These are phyloP conservation scores for Edaphochlamys debaryana DNA, from an alignment of 139 green algal genomes.

Conservation along the genomic window DNA sequence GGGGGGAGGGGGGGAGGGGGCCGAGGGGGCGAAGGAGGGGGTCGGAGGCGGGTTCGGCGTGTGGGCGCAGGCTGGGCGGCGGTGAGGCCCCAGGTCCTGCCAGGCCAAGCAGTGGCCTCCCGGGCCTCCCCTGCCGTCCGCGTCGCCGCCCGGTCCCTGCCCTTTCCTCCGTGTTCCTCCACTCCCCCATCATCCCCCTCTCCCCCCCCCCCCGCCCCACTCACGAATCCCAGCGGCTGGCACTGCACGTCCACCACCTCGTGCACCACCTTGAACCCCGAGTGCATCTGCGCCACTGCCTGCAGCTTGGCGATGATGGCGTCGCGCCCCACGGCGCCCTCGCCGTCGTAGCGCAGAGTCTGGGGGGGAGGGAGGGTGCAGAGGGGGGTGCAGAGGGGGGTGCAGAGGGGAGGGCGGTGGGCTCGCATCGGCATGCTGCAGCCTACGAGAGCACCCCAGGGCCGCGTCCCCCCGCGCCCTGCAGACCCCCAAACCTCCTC, in stretches of 20 bases:
- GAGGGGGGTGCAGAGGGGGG: too few species aligned
- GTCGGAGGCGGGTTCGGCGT: too few species aligned
- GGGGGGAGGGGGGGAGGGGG: not conserved
- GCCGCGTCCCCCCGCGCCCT: too few species aligned
- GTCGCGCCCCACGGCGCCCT: slow-evolving; percentile 39
- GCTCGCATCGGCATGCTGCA: not conserved
- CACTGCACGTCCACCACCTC: slow-evolving; percentile 58
- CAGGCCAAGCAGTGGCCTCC: not conserved
- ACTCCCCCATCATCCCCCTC: too few species aligned
- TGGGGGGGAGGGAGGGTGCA: slow-evolving; percentile 28
- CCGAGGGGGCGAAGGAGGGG: too few species aligned
- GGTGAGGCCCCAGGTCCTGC: too few species aligned
- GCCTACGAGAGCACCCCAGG: too few species aligned
- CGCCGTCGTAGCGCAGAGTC: slow-evolving; percentile 66
- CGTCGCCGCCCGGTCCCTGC: not conserved
- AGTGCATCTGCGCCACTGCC: slow-evolving; percentile 44
- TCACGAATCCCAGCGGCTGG: slow-evolving; percentile 57
- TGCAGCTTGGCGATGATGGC: slow-evolving; percentile 63
- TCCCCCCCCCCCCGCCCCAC: not conserved
- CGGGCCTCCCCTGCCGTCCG: too few species aligned
- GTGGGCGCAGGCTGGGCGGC: not conserved
- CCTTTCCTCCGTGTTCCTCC: not conserved
- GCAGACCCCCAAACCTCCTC: too few species aligned
- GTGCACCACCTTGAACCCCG: slow-evolving; percentile 49
- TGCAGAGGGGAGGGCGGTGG: too few species aligned